Percentiles rank a stretch among this genome's conserved stretches.
These are phyloP conservation scores for Strobilomyces confusus DNA, from an alignment of 768 basidiomycete species.

Conservation along the genomic window DNA sequence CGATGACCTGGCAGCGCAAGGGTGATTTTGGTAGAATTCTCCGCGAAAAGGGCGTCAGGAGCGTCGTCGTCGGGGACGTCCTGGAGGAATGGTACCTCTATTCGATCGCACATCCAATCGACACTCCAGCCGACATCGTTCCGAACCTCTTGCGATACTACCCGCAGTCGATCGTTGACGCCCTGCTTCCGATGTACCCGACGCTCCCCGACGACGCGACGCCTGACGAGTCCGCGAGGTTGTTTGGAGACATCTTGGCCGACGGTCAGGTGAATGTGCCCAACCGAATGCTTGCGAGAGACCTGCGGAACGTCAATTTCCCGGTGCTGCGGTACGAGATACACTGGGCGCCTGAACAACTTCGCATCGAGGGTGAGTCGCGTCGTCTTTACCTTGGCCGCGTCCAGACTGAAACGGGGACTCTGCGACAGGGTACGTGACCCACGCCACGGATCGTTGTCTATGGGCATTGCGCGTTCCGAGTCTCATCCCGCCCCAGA, in stretches of 20 bases:
- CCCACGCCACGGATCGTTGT: slow-evolving; percentile 62
- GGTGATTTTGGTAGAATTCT: slow-evolving; percentile 56
- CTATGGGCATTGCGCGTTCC: slow-evolving; percentile 60
- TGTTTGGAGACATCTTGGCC: slow-evolving; percentile 59
- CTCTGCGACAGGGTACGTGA: slow-evolving; percentile 53
- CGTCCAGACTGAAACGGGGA: background rate
- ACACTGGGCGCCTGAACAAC: slow-evolving; percentile 60
- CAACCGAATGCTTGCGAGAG: slow-evolving; percentile 56
- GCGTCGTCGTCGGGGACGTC: slow-evolving; percentile 59
- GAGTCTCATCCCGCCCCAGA: slow-evolving; percentile 42
- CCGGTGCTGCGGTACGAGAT: slow-evolving; percentile 69
- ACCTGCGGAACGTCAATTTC: slow-evolving; percentile 49
- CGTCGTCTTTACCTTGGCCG: background rate
- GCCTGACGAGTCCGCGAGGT: slow-evolving; percentile 39
- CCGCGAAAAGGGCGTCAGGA: slow-evolving; percentile 53
- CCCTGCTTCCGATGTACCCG: slow-evolving; percentile 44
- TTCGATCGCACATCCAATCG: slow-evolving; percentile 61
- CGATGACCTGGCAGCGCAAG: slow-evolving; percentile 67
- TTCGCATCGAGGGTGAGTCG: slow-evolving; percentile 47
- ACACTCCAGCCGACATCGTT: slow-evolving; percentile 44
- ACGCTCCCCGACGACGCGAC: slow-evolving; percentile 38
- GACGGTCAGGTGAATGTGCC: slow-evolving; percentile 68
- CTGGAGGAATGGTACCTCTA: slow-evolving; percentile 77
- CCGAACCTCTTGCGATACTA: slow-evolving; percentile 63
- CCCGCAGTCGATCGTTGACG: slow-evolving; percentile 42